Conservation (phyloP, 176 grass and related monocot genomes). For the Juncus inflexus region DNA sequence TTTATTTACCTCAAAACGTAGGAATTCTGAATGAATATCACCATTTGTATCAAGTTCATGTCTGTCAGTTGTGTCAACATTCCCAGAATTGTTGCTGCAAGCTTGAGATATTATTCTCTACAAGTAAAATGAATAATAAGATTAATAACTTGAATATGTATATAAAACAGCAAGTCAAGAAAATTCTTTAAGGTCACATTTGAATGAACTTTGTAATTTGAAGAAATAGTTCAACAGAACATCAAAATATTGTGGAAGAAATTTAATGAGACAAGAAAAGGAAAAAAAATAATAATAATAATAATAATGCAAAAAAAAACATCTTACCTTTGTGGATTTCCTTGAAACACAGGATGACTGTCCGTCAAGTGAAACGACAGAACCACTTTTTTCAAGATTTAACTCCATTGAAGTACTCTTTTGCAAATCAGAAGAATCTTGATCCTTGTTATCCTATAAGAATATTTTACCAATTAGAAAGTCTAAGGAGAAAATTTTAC, state of each 20-base stretch:
- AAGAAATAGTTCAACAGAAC: too few relatives aligned
- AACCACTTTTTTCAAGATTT: slow-evolving; percentile 16
- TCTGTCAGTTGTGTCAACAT: slow-evolving; percentile 27
- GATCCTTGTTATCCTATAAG: slow-evolving; percentile 19
- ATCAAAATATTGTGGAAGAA: too few relatives aligned
- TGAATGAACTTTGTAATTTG: neutral
- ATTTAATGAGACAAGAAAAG: too few relatives aligned
- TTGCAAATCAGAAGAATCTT: slow-evolving; percentile 17
- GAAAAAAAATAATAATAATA: neutral
- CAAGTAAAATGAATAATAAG: neutral
- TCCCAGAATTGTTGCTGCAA: slow-evolving; percentile 30
- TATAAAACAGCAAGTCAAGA: slow-evolving; percentile 1
- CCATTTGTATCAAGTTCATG: slow-evolving; percentile 33
- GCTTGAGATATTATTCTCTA: slow-evolving; percentile 37
- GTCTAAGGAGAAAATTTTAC: neutral
- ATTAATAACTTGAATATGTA: neutral
- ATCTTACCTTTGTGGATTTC: slow-evolving; percentile 20
- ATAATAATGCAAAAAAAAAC: slow-evolving; percentile 4
- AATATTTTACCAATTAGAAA: slow-evolving; percentile 12
- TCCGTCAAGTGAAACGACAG: slow-evolving; percentile 7
- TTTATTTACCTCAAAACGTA: slow-evolving; percentile 75
- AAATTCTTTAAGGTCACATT: neutral
- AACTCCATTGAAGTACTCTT: slow-evolving; percentile 6
- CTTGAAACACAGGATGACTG: slow-evolving; percentile 22
- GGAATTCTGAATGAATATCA: slow-evolving; percentile 54